Evolutionary conservation across 2,329 filamentous ascomycete species (phyloP).

Genomic region (Botryotinia narcissicola): DNA sequence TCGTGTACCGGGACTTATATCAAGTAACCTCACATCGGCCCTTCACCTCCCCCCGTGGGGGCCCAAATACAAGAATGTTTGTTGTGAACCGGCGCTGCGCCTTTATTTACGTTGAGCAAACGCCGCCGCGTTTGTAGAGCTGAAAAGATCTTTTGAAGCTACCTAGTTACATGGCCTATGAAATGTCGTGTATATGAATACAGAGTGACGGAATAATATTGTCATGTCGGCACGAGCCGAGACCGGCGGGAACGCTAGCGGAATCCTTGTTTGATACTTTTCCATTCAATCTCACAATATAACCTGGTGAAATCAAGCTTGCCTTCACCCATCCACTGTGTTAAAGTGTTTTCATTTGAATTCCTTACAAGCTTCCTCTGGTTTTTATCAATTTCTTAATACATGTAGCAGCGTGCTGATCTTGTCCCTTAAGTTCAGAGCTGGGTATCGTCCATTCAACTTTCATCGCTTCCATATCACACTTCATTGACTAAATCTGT

Average conservation of each 20-base stretch:
- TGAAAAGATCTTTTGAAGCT: not conserved
- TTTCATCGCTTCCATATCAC: slow-evolving; percentile 5
- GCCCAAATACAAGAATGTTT: not conserved
- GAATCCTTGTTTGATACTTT: not conserved
- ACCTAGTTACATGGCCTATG: not conserved
- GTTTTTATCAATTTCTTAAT: not conserved
- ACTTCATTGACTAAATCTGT: not conserved
- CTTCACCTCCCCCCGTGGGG: not conserved
- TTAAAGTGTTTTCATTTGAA: not conserved
- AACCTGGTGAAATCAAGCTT: not conserved
- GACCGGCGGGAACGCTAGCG: not conserved
- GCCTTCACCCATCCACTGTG: not conserved
- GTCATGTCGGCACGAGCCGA: not conserved
- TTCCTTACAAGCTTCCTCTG: not conserved
- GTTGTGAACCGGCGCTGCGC: not conserved
- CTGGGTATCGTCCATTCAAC: not conserved
- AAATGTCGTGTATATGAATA: not conserved
- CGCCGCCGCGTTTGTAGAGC: not conserved
- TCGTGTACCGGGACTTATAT: not conserved
- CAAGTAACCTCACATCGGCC: not conserved
- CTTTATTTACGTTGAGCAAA: not conserved
- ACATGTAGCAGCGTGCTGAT: slow-evolving; percentile 27
- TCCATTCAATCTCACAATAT: not conserved
- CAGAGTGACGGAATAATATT: not conserved
- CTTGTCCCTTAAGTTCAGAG: not conserved